Conservation (phyloP, 495 filamentous ascomycete genomes). For the Bathelium albidoporum region DNA sequence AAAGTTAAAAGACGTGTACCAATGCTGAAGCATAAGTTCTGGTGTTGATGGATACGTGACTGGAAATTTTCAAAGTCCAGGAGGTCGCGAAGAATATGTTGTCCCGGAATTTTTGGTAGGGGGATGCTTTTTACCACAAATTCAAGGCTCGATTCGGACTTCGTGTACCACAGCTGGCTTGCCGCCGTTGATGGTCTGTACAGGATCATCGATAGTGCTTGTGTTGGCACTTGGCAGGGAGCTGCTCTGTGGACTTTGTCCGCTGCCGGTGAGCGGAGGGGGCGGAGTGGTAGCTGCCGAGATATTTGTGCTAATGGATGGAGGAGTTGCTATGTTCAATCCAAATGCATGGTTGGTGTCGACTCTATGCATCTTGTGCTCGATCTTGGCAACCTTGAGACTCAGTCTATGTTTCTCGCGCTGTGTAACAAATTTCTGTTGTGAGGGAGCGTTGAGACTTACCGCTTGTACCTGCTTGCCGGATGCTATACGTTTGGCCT, state of each 20-base stretch:
- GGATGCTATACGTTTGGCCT: conserved; percentile 61
- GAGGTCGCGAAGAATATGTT: too few relatives aligned
- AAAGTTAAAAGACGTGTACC: too few relatives aligned
- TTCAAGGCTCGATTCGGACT: background rate
- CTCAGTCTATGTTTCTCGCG: conserved; percentile 10
- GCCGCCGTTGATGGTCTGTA: conserved; percentile 12
- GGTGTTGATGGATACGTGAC: too few relatives aligned
- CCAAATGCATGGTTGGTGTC: background rate
- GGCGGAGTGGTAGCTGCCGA: conserved; percentile 45
- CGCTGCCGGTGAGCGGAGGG: conserved; percentile 49
- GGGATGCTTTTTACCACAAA: too few relatives aligned
- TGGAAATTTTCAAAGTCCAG: too few relatives aligned
- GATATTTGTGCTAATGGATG: conserved; percentile 33
- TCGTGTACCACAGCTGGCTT: background rate
- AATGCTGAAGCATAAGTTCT: too few relatives aligned
- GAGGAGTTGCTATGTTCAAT: conserved; percentile 21
- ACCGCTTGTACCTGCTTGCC: conserved; percentile 60
- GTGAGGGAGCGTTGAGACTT: background rate
- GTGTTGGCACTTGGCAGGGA: conserved; percentile 49
- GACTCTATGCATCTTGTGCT: conserved; percentile 32
- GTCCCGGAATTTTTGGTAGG: too few relatives aligned
- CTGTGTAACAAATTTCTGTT: conserved; percentile 4
- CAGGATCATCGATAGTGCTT: conserved; percentile 40
- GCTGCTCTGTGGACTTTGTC: conserved; percentile 55
- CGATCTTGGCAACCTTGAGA: conserved; percentile 18